Evolutionary conservation across 805 yeast genomes (phyloP).

Genomic region (Suhomyces vadensis): DNA sequence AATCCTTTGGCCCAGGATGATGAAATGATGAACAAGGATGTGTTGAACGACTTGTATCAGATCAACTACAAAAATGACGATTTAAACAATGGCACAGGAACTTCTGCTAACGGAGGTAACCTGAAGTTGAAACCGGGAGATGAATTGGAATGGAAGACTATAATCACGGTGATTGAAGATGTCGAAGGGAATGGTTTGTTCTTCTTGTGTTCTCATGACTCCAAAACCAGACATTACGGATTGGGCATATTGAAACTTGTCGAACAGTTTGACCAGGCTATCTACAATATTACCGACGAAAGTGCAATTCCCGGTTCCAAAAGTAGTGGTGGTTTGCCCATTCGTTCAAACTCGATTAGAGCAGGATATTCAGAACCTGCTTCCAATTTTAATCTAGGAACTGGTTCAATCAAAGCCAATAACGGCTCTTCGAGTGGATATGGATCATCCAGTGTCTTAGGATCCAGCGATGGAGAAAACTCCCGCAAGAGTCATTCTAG

Average conservation of each 20-base stretch:
- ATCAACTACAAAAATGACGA: constrained; percentile 46
- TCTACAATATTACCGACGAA: constrained; percentile 51
- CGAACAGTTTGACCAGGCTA: constrained; percentile 84
- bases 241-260: constrained; percentile 72
- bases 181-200: constrained; percentile 95
- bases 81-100: constrained; percentile 15
- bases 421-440: too few species aligned
- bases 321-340: background rate
- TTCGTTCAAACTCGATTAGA: background rate
- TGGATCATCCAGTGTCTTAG: too few species aligned
- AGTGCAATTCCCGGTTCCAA: constrained; percentile 1
- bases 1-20: constrained; percentile 35
- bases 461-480: background rate
- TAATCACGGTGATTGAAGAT: constrained; percentile 86
- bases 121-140: constrained; percentile 43
- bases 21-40: constrained; percentile 39
- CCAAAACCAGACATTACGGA: constrained; percentile 71
- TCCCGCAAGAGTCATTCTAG: constrained; percentile 44
- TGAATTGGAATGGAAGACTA: constrained; percentile 72
- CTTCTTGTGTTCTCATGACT: constrained; percentile 86
- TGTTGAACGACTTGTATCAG: constrained; percentile 44
- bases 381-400: too few species aligned
- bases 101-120: background rate
- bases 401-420: too few species aligned
- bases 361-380: too few species aligned